These are phyloP conservation scores for Claviceps spartinae DNA, from an alignment of 2,329 filamentous ascomycete species.

Conservation along the genomic window DNA sequence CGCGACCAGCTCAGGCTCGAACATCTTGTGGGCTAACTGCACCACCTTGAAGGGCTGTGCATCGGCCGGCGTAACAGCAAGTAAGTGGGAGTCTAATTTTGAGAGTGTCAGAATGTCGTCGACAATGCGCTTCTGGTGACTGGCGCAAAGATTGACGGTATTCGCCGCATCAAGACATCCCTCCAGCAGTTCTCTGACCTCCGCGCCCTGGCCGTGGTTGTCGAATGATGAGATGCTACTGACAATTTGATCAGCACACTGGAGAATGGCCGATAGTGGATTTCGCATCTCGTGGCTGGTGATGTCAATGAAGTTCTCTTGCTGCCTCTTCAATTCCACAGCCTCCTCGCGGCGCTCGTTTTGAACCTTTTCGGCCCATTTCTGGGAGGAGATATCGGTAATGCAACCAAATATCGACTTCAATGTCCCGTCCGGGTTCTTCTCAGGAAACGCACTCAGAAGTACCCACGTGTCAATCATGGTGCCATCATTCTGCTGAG, in stretches of 20 bases:
- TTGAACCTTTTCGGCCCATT: conserved; percentile 71
- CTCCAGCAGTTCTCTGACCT: conserved; percentile 36
- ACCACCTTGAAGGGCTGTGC: conserved; percentile 56
- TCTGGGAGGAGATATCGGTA: conserved; percentile 76
- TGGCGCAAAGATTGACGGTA: conserved; percentile 67
- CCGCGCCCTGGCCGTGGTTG: conserved; percentile 22
- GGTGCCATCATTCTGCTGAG: conserved; percentile 46
- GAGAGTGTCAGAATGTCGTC: conserved; percentile 54
- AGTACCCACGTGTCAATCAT: conserved; percentile 61
- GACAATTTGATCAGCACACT: conserved; percentile 62
- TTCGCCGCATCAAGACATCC: conserved; percentile 61
- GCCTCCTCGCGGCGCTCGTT: conserved; percentile 67
- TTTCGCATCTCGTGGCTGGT: conserved; percentile 68
- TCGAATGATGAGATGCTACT: conserved; percentile 33
- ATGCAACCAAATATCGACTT: conserved; percentile 71
- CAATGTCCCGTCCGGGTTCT: conserved; percentile 45
- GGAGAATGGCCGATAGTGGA: conserved; percentile 58
- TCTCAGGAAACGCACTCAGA: conserved; percentile 65
- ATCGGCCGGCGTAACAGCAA: conserved; percentile 57
- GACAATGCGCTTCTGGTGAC: conserved; percentile 62
- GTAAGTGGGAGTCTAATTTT: conserved; percentile 56
- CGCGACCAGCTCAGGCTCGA: conserved; percentile 59
- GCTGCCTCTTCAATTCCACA: conserved; percentile 62
- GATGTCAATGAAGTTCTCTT: conserved; percentile 61
- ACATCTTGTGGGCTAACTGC: conserved; percentile 61